Evolutionary conservation across 768 basidiomycete species (phyloP), one percentile per base, ranked within the genome.

Genomic region (Russula olivacea): DNA sequence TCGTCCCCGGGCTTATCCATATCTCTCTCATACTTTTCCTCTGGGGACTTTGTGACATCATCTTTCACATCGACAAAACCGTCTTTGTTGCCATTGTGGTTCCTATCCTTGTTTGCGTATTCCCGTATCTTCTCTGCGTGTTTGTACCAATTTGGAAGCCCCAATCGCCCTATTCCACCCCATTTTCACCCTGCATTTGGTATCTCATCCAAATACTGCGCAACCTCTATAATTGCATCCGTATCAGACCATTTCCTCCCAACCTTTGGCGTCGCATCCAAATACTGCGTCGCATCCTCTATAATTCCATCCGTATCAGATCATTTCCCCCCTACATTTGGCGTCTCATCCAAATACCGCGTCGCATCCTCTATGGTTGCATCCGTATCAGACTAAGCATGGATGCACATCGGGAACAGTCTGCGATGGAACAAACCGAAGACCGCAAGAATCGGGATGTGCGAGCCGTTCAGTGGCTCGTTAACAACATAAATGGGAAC

Each of bases 1-100:
- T 72, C 12, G 76, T 82, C 36, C 80, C 2, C 8, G 71, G 76
- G n/a, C 74, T 82, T 17, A 74, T 83, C 21, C 81, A 83, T 59
- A 68, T 79, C 5, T 79, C 81, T 1, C 72, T 82, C 61, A 69
- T 79, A 19, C 17, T 19, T 43, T 43, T 43, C 41, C 2, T 43
- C 41, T 43, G 41, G 34, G 78, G 80, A 38, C 74, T 83, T 25
- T 68, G 80, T 38, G 74, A 76, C 21, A 79, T 81, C 64, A 70
- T 81, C 21, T 67, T 69, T 57, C 69, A 76, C 7, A 68, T 68
- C 51, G 66, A 70, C 45, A 38, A 3, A 3, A 32, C 28, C 3
- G 61, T 70, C 17, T 64, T 65, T 0, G 12, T 58, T 3, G 23
- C 53, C 2, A 61, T 59, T 4, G 23, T 63, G 4, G 19, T 57